Evolutionary conservation across 78 protist species (phyloP), one percentile per base, ranked within the genome.

Genomic region (Guillardia theta): DNA sequence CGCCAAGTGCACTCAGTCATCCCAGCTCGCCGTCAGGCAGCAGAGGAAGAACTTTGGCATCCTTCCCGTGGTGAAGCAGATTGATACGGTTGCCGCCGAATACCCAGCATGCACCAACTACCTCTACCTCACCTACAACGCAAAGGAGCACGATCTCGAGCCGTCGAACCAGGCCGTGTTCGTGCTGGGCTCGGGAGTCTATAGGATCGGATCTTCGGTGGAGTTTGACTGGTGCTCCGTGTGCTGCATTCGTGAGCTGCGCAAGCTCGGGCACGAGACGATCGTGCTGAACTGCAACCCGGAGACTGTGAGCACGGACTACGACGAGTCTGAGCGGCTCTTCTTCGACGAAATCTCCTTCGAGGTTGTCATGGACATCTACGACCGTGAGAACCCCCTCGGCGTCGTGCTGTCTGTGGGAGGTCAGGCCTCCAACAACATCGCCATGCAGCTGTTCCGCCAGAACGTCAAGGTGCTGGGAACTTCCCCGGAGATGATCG

Each of bases 231-330:
- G 96, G 95, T 94, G 96, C 41, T 6, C 43, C 44, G 90, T 78
- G 21, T 12, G 43, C 44, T 88, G 70, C 70, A 48, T 88, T 27
- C 70, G 70, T 5, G 70, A 88, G 70, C 96, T 99, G 46, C 95
- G 98, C 46, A 1, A 0, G 30, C 88, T 94, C n/a, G 99, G 99
- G 33, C 44, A 93, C 64, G 93, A 95, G 88, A 94, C 98, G 27
- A 96, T 98, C 93, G 97, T 99, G 99, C 64, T 99, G 97, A 99
- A 99, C 97, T 98, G 95, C 97, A 99, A 99, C 97, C 99, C 99
- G 46, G 99, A 99, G 95, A 99, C 99, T 12, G 99, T 50, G 70
- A 43, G 50, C 50, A 98, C 99, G 33, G 99, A 98, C 96, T 98
- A 97, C 96, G 99, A 98, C 95, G 99, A 98, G 96, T 95, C 96